Percentiles rank a stretch among this genome's conserved stretches.
These are phyloP conservation scores for Acanthamoeba castellanii DNA, from an alignment of 208 protist species.

Conservation along the genomic window DNA sequence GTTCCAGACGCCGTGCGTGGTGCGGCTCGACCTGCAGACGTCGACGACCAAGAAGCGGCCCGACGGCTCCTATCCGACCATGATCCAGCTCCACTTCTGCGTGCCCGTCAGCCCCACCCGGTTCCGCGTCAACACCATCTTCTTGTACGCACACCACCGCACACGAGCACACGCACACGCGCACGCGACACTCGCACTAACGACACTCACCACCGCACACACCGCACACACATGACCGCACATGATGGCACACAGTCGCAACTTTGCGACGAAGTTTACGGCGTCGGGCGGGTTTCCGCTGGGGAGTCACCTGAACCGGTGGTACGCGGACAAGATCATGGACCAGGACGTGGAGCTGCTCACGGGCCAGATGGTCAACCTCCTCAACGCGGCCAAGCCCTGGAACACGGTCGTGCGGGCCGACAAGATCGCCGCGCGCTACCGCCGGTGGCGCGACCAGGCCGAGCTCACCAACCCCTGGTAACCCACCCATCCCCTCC, in stretches of 20 bases:
- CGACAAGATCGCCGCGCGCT: slow-evolving; percentile 27
- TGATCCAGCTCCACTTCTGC: slow-evolving; percentile 46
- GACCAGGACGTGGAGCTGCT: slow-evolving; percentile 68
- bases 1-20: slow-evolving; percentile 29
- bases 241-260: not conserved
- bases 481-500: not conserved
- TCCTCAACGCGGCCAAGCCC: slow-evolving; percentile 59
- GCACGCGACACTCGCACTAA: not conserved
- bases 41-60: not conserved
- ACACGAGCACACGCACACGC: not conserved
- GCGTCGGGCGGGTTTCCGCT: not conserved
- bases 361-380: slow-evolving; percentile 57
- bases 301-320: not conserved
- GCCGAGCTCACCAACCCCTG: slow-evolving; percentile 36
- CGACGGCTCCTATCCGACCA: not conserved
- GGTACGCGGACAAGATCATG: slow-evolving; percentile 55
- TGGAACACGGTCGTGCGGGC: slow-evolving; percentile 62
- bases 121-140: slow-evolving; percentile 25
- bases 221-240: not conserved
- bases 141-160: not conserved
- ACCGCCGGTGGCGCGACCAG: slow-evolving; percentile 36
- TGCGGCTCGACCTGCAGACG: slow-evolving; percentile 15
- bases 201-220: not conserved
- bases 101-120: slow-evolving; percentile 9
- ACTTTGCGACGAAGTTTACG: slow-evolving; percentile 37